Evolutionary conservation across 352 stramenopile species (phyloP), one percentile per base, ranked within the genome.

Genomic region (Phytophthora capsici): DNA sequence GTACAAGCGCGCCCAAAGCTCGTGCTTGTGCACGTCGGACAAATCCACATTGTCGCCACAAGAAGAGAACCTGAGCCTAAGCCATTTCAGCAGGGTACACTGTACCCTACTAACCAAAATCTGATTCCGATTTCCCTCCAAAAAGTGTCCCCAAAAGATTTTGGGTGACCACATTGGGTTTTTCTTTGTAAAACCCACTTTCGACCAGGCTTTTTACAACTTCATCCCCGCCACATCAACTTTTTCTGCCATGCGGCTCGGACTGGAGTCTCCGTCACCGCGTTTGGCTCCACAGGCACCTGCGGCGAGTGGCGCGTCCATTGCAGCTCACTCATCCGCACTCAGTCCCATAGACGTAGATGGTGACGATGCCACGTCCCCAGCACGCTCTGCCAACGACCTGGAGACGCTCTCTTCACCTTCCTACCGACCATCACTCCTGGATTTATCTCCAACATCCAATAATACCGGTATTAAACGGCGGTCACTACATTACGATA

Each of bases 291-390:
- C 40, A 6, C 51, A 56, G 6, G 30, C 56, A 2, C 57, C 56
- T 2, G 12, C 50, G 0, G 41, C 23, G 2, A 44, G 20, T 52
- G 51, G 14, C 1, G 41, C 16, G 26, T 6, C n/a, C n/a, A 8
- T 8, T 34, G 12, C 50, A 4, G 26, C 22, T 34, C 50, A 16
- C 16, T 51, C 54, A n/a, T 71, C 69, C n/a, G 40, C 57, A 1
- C 57, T 60, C 20, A 63, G 32, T 16, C 66, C 61, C 56, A 76
- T 79, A n/a, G 55, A 68, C 36, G 63, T 79, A 22, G 65, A 74
- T 17, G 47, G 52, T 20, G 69, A 71, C 44, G 71, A 60, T 6
- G 32, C 34, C 6, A 60, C 52, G 6, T 38, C 44, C 17, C 22
- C 47, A n/a, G 23, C 47, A 17, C 47, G 25, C 41, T 14, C 25